Base-by-base conservation (phyloP, 2,329 filamentous ascomycete genomes). In the Botrytis galanthina region DNA sequence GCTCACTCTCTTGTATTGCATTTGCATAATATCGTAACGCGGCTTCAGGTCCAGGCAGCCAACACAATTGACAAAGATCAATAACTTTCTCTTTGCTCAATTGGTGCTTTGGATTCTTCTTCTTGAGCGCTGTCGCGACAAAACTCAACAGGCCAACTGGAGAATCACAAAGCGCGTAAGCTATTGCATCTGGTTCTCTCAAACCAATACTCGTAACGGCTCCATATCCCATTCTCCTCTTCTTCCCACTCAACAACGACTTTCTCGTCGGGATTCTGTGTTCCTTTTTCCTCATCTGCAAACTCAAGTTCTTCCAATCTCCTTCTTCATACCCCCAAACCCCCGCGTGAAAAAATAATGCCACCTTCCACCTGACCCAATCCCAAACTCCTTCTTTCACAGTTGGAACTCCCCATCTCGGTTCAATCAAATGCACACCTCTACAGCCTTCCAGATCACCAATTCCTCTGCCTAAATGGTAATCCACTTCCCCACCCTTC, bases 21-120 rank as follows among this genome's bases (percentile, higher is more conserved):
- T 74, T 71, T 29, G 86, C 83, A 87, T 86, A 88, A 73, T 86
- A 91, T 39, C 89, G 83, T 76, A 91, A 81, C 4, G 85, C 86
- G 2, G 86, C 86, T 78, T 92, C 90, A 0, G 89, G 89, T 0
- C 90, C 90, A 0, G 90, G 90, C 0, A 92, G 81, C 91, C 90
- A 92, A 35, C 89, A 87, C 42, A 92, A 81, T 79, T 88, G 86
- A 1, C 88, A 86, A 77, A 90, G 83, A 29, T 88, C 88, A 73
- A 92, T 84, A 37, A 92, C 83, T 72, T 91, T 88, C 22, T 84
- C 82, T 5, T 83, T 82, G 2, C 84, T 83, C 69, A 88, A 83
- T 26, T 83, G 81, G 72, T 83, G 81, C 8, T 75, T 79, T 0
- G 84, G 82, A 4, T 82, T 83, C 5, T 84, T 79, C 1, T 83